Conservation (phyloP, 23 red algal genomes). For the Gracilariopsis chorda region DNA sequence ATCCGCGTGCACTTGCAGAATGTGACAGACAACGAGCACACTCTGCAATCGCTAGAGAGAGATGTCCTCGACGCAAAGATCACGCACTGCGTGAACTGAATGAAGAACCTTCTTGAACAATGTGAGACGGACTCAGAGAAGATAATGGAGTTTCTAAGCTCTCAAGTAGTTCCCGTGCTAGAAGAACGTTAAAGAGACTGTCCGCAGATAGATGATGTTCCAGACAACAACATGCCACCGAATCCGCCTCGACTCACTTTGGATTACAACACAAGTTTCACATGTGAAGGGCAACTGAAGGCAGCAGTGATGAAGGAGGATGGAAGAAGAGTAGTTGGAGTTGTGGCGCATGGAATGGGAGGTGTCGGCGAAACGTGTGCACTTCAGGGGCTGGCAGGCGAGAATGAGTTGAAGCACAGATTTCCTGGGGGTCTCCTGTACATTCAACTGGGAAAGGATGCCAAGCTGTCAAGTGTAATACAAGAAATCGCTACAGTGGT, state of each 20-base stretch:
- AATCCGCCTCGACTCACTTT: background rate
- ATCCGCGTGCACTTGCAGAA: too few relatives aligned
- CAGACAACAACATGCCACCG: background rate
- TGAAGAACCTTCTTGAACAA: too few relatives aligned
- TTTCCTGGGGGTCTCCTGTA: background rate
- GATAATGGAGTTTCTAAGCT: too few relatives aligned
- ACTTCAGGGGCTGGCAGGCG: background rate
- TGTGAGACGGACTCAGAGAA: too few relatives aligned
- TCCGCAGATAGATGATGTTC: too few relatives aligned
- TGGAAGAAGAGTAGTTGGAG: background rate
- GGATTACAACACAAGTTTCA: background rate
- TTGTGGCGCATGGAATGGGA: background rate
- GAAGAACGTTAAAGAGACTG: too few relatives aligned
- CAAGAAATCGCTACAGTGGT: background rate
- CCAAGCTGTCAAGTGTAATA: background rate
- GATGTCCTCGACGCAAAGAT: too few relatives aligned
- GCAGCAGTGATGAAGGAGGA: background rate
- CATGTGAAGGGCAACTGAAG: background rate
- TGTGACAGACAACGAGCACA: too few relatives aligned
- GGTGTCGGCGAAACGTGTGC: background rate
- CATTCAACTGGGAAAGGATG: background rate
- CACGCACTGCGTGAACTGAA: too few relatives aligned
- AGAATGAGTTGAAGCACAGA: background rate
- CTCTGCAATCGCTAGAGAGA: too few relatives aligned
- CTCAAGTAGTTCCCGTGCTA: too few relatives aligned